Evolutionary conservation across 2,329 filamentous ascomycete genomes (phyloP).

Genomic region (Fusarium chuoi): DNA sequence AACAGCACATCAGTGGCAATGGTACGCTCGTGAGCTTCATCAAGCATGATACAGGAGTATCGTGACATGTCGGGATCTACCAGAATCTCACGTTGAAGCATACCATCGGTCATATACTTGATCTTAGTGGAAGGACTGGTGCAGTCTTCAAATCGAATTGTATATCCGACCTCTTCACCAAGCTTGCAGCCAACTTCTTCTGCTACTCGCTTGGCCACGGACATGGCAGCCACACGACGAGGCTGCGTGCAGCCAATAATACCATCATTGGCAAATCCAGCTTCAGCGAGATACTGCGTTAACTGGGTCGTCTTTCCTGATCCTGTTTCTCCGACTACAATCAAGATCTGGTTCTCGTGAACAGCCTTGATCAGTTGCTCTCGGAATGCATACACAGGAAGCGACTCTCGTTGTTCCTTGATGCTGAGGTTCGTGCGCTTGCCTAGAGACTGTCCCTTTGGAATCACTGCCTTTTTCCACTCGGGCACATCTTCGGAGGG

Average conservation of each 20-base stretch:
- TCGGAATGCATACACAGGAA: constrained; percentile 91
- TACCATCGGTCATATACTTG: constrained; percentile 99
- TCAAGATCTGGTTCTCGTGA: constrained; percentile 86
- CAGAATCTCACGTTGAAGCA: constrained; percentile 94
- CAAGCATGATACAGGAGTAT: constrained; percentile 97
- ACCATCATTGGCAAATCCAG: constrained; percentile 85
- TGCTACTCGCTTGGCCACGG: constrained; percentile 94
- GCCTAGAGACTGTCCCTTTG: constrained; percentile 82
- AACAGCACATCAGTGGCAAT: constrained; percentile 97
- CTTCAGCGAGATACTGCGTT: constrained; percentile 94
- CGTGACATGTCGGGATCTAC: constrained; percentile 88
- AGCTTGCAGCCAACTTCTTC: constrained; percentile 94
- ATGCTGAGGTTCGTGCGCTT: constrained; percentile 92
- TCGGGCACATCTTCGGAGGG: constrained; percentile 81
- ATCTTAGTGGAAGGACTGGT: constrained; percentile 89
- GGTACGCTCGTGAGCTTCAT: constrained; percentile 97
- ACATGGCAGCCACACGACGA: constrained; percentile 96
- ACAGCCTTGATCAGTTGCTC: constrained; percentile 89
- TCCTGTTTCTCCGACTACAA: constrained; percentile 96
- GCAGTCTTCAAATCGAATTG: constrained; percentile 95
- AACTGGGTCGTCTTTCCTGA: constrained; percentile 98
- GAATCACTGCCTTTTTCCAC: constrained; percentile 88
- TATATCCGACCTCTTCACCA: constrained; percentile 95
- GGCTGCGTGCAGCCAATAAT: constrained; percentile 98
- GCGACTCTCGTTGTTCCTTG: constrained; percentile 89